phyloP scores from a whole-genome alignment of 306 rosid genomes.

The Quercus dentata region DNA sequence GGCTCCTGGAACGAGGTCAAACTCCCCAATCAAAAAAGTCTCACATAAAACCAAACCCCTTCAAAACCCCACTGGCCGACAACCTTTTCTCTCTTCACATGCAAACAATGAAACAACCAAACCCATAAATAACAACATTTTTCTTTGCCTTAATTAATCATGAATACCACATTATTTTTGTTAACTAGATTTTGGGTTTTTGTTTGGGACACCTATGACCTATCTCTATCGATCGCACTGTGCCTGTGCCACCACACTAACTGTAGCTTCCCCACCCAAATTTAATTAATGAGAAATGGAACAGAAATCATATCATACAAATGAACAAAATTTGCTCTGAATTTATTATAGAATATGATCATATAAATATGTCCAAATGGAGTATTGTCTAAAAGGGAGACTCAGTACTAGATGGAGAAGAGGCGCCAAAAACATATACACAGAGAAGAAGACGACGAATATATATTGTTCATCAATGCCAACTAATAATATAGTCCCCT shows the following conservation, averaged over 20 bases:
- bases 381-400: conserved; percentile 51
- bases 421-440: conserved; percentile 39
- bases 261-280: conserved; percentile 5
- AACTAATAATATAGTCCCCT: conserved; percentile 41
- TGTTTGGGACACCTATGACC: conserved; percentile 11
- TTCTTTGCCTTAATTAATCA: not conserved
- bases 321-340: conserved; percentile 44
- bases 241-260: not conserved
- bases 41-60: conserved; percentile 30
- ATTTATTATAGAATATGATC: conserved; percentile 48
- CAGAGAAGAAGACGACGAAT: not conserved
- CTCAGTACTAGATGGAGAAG: conserved; percentile 10
- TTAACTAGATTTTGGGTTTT: conserved; percentile 4
- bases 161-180: not conserved
- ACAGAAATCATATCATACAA: conserved; percentile 12
- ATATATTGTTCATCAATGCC: conserved; percentile 37
- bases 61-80: conserved; percentile 50
- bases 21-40: conserved; percentile 40
- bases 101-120: conserved; percentile 34
- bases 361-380: conserved; percentile 59
- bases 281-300: not conserved
- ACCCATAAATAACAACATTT: conserved; percentile 10
- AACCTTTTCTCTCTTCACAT: conserved; percentile 52
- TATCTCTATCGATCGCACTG: conserved; percentile 3
- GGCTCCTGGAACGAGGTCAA: conserved; percentile 65